Base-by-base conservation (phyloP, 2,329 filamentous ascomycete genomes). In the Aspergillus carbonarius region DNA sequence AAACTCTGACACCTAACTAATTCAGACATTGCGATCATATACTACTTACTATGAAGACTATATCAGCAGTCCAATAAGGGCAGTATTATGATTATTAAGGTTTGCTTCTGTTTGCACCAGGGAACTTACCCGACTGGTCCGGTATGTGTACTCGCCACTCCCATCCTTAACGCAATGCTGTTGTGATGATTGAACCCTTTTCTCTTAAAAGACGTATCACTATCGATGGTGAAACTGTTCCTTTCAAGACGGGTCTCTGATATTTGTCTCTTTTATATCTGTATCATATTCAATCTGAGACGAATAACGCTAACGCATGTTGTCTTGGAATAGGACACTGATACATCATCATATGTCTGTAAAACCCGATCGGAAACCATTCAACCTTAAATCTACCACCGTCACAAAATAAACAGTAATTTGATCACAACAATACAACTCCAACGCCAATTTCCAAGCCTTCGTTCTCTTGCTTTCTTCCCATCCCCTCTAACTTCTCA, bases 171-270 rank as follows among this genome's bases (percentile, higher is more conserved):
- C 3, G 15, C 15, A 2, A n/a, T 10, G 7, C 23, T 17, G n/a
- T 25, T 5, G 25, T 48, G 44, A 48, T 48, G 25, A 48, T 48
- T 27, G 32, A 25, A 37, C 53, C 42, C 37, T 54, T 55, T 48
- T 25, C 25, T 48, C 23, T 55, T 25, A 54, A 15, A 30, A 54
- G 23, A n/a, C 5, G 6, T 54, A 17, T 54, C 50, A 54, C 50
- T 17, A 40, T 54, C 53, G 15, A 47, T 55, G 53, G 53, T 55
- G 53, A 55, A 55, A 47, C 17, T 18, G 13, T 55, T 48, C 27
- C 53, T 32, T 55, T 55, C 53, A 55, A 55, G 53, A 55, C 53
- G 53, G 53, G 53, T 55, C 53, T 55, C 53, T 55, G 53, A 55
- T 8, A 55, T 12, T 20, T n/a, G 17, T n/a, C 15, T 18, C n/a